Percentiles rank a stretch among this genome's conserved stretches.
Evolutionary conservation across 495 filamentous ascomycete species (phyloP).

Genomic region (Aspergillus conjunctus): DNA sequence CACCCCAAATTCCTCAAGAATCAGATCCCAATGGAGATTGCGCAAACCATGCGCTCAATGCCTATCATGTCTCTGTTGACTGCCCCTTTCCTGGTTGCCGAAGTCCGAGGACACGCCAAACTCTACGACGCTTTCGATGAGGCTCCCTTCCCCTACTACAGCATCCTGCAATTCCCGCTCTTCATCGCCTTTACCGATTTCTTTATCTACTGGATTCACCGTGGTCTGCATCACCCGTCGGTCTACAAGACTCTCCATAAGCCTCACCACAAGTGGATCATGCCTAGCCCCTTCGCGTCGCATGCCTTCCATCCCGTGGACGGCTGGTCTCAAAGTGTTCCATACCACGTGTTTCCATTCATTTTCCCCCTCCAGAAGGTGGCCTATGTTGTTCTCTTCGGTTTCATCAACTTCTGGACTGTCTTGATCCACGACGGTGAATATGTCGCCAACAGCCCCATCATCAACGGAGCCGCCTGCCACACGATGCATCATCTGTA

Average conservation of each 20-base stretch:
- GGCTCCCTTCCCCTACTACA: constrained; percentile 75
- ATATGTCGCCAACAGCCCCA: constrained; percentile 82
- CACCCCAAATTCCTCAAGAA: constrained; percentile 97
- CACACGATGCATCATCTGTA: constrained; percentile 97
- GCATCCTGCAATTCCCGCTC: constrained; percentile 83
- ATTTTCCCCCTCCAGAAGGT: constrained; percentile 91
- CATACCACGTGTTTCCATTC: constrained; percentile 93
- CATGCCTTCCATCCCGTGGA: constrained; percentile 96
- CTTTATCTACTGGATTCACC: constrained; percentile 94
- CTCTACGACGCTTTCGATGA: constrained; percentile 78
- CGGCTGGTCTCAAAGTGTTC: constrained; percentile 87
- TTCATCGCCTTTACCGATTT: constrained; percentile 94
- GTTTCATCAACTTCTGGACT: constrained; percentile 96
- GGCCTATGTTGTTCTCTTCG: constrained; percentile 82
- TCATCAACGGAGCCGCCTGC: constrained; percentile 95
- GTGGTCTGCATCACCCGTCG: constrained; percentile 78
- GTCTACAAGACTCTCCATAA: constrained; percentile 93
- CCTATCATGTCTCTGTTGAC: constrained; percentile 86
- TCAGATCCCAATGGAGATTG: constrained; percentile 85
- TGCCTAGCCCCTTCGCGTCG: constrained; percentile 91
- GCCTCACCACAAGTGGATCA: constrained; percentile 99
- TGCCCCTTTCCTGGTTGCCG: constrained; percentile 76
- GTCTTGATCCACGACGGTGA: constrained; percentile 98
- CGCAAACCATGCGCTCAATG: constrained; percentile 71
- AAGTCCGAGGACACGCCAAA: constrained; percentile 83